Evolutionary conservation across 2,329 filamentous ascomycete species (phyloP).

Genomic region (Paecilomyces sp.): DNA sequence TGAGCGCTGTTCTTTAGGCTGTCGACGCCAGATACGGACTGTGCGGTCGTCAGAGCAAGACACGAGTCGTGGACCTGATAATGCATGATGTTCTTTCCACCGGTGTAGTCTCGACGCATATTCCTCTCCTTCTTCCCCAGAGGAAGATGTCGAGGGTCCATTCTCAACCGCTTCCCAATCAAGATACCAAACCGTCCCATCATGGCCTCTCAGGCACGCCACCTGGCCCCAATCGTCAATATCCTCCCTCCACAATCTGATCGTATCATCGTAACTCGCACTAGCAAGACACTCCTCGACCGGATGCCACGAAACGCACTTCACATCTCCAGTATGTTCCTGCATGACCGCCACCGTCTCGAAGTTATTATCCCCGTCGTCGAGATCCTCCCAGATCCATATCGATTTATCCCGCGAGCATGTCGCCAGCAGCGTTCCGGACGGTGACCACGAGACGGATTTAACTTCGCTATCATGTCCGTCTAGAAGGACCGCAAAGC

Average conservation of each 20-base stretch:
- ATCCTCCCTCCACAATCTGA: slow-evolving; percentile 84
- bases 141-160: slow-evolving; percentile 10
- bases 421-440: slow-evolving; percentile 78
- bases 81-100: slow-evolving; percentile 23
- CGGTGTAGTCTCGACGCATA: slow-evolving; percentile 5
- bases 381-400: slow-evolving; percentile 97
- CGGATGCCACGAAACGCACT: slow-evolving; percentile 87
- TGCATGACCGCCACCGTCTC: slow-evolving; percentile 92
- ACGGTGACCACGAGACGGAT: slow-evolving; percentile 54
- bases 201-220: slow-evolving; percentile 70
- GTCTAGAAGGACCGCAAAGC: slow-evolving; percentile 84
- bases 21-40: slow-evolving; percentile 70
- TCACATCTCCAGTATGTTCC: slow-evolving; percentile 93
- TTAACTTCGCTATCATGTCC: slow-evolving; percentile 97
- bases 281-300: slow-evolving; percentile 73
- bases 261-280: slow-evolving; percentile 89
- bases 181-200: slow-evolving; percentile 82
- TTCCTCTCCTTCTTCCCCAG: not conserved
- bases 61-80: slow-evolving; percentile 53
- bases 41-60: slow-evolving; percentile 81
- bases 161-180: slow-evolving; percentile 53
- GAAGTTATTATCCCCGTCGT: slow-evolving; percentile 83
- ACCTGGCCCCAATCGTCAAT: slow-evolving; percentile 92
- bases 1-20: slow-evolving; percentile 39
- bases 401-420: slow-evolving; percentile 89